Percentiles rank a stretch among this genome's conserved stretches.
These are phyloP conservation scores for Blastobotrys petasosporus DNA, from an alignment of 1,139 yeast genomes.

Conservation along the genomic window DNA sequence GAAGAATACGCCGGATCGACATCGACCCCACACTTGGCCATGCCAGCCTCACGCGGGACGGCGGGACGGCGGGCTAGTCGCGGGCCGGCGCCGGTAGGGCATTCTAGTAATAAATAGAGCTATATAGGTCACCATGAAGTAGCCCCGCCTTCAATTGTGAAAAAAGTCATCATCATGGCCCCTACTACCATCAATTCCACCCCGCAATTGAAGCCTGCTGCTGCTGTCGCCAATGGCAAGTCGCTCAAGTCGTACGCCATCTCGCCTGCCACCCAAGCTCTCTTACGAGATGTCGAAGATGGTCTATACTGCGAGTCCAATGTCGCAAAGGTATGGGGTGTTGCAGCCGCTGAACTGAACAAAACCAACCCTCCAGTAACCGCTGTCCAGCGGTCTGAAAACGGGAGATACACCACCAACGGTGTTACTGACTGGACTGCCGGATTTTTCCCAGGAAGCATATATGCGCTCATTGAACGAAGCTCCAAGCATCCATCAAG, in stretches of 20 bases:
- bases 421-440: conserved; percentile 24
- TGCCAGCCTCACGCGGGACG: too few relatives aligned
- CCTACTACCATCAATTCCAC: too few relatives aligned
- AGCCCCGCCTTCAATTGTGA: too few relatives aligned
- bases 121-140: too few relatives aligned
- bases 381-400: background rate
- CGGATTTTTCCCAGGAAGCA: conserved; percentile 31
- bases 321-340: conserved; percentile 13
- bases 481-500: conserved; percentile 1
- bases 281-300: conserved; percentile 1
- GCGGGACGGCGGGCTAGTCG: too few relatives aligned
- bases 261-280: conserved; percentile 2
- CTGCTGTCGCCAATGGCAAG: background rate
- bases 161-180: too few relatives aligned
- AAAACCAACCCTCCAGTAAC: conserved; percentile 5
- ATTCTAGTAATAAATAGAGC: too few relatives aligned
- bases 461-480: conserved; percentile 27
- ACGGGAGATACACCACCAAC: conserved; percentile 2
- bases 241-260: background rate
- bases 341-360: conserved; percentile 4
- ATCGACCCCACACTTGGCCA: too few relatives aligned
- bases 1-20: too few relatives aligned
- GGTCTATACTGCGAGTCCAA: conserved; percentile 3
- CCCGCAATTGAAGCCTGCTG: too few relatives aligned
- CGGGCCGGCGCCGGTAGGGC: too few relatives aligned